A percentile compares a stretch with the other conserved stretches of the same genome.
Evolutionary conservation across 805 yeast species (phyloP).

Genomic region (Spathaspora gorwiae): DNA sequence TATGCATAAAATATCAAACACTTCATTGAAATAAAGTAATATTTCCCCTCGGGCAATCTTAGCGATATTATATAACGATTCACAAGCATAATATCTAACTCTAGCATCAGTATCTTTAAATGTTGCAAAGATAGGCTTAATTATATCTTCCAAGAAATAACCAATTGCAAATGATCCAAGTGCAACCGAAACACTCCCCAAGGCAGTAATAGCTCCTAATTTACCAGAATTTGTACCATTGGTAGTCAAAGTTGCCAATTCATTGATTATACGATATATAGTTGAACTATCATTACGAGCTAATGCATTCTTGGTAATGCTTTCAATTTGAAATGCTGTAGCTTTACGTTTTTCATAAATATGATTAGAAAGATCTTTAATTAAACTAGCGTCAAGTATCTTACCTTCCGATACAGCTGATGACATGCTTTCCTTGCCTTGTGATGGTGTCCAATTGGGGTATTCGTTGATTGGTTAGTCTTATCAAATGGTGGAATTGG

Average conservation of each 20-base stretch:
- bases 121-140: constrained; percentile 91
- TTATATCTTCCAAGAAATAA: constrained; percentile 72
- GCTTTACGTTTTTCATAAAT: constrained; percentile 45
- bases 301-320: constrained; percentile 65
- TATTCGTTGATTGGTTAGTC: too few species aligned
- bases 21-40: constrained; percentile 84
- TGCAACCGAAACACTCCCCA: constrained; percentile 95
- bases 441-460: too few species aligned
- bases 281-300: constrained; percentile 56
- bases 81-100: constrained; percentile 95
- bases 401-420: not conserved
- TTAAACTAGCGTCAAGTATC: constrained; percentile 30
- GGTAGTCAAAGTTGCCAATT: constrained; percentile 70
- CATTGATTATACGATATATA: constrained; percentile 62
- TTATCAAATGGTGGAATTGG: too few species aligned
- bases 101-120: constrained; percentile 97
- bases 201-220: constrained; percentile 92
- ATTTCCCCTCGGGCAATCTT: constrained; percentile 96
- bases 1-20: constrained; percentile 87
- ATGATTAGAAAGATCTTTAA: constrained; percentile 42
- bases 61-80: constrained; percentile 89
- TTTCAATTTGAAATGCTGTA: constrained; percentile 63
- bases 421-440: not conserved
- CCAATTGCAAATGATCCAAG: constrained; percentile 83
- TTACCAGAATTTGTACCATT: constrained; percentile 69